Percentiles rank a stretch among this genome's conserved stretches.
Evolutionary conservation across 2,329 filamentous ascomycete species (phyloP).

Genomic region (Epichloe sylvatica): DNA sequence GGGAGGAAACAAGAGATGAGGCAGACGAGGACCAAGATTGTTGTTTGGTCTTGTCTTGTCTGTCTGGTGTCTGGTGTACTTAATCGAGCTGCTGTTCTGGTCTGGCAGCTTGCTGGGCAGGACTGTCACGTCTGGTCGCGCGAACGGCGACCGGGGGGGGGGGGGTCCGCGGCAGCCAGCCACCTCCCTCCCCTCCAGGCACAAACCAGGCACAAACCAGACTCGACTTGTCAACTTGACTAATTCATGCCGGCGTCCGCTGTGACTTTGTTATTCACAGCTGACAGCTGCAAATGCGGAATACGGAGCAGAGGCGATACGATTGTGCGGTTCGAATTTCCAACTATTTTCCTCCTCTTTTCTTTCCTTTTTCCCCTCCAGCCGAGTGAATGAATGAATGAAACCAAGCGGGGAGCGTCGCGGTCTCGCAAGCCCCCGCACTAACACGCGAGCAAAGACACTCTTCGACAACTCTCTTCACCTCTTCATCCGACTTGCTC

Average conservation of each 20-base stretch:
- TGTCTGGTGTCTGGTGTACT: background rate
- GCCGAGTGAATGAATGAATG: background rate
- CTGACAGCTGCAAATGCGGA: too few relatives aligned
- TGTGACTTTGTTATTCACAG: too few relatives aligned
- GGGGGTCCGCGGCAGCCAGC: background rate
- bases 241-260: too few relatives aligned
- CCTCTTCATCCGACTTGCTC: too few relatives aligned
- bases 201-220: background rate
- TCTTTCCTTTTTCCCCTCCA: too few relatives aligned
- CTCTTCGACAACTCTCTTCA: too few relatives aligned
- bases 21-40: background rate
- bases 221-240: too few relatives aligned
- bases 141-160: background rate
- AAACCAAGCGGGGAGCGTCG: too few relatives aligned
- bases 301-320: too few relatives aligned
- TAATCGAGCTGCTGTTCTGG: background rate
- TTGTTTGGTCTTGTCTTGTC: background rate
- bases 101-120: background rate
- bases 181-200: background rate
- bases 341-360: too few relatives aligned
- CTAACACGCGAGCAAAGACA: too few relatives aligned
- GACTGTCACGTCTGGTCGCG: slow-evolving; percentile 1
- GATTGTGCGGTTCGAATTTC: too few relatives aligned
- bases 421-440: background rate
- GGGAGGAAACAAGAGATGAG: background rate